Evolutionary conservation across 331 rosid species (phyloP).

Genomic region (Cydonia oblonga): DNA sequence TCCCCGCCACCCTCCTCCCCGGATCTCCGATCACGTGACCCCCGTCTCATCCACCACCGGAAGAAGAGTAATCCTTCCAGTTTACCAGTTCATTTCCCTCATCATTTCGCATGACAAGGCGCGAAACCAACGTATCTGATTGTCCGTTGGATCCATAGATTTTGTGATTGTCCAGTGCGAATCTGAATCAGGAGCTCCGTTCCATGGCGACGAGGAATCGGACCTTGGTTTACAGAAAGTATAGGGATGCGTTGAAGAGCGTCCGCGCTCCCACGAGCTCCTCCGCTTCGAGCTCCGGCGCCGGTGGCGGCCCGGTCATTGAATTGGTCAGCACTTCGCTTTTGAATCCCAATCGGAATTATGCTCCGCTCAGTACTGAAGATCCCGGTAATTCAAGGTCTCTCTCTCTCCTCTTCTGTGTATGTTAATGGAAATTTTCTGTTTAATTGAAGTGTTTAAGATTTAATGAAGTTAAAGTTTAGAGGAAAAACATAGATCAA

Average conservation of each 20-base stretch:
- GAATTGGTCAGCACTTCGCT: slow-evolving; percentile 82
- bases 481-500: neutral
- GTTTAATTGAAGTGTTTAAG: neutral
- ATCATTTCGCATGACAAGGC: slow-evolving; percentile 1
- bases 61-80: neutral
- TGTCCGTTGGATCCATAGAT: slow-evolving; percentile 6
- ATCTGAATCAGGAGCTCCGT: slow-evolving; percentile 30
- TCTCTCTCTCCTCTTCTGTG: slow-evolving; percentile 7
- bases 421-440: neutral
- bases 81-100: neutral
- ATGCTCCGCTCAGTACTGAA: slow-evolving; percentile 83
- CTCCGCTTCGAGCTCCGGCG: slow-evolving; percentile 23
- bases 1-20: neutral
- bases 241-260: slow-evolving; percentile 83
- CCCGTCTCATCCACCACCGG: neutral
- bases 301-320: slow-evolving; percentile 57
- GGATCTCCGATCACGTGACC: slow-evolving; percentile 33
- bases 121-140: neutral
- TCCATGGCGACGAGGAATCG: slow-evolving; percentile 88
- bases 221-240: slow-evolving; percentile 55
- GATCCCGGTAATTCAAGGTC: slow-evolving; percentile 92
- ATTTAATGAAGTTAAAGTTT: too few relatives aligned
- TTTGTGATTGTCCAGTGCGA: slow-evolving; percentile 2
- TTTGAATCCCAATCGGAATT: slow-evolving; percentile 64
- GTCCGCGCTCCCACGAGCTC: slow-evolving; percentile 56